Evolutionary conservation across 768 basidiomycete genomes (phyloP).

Genomic region (Termitomyces sp.): DNA sequence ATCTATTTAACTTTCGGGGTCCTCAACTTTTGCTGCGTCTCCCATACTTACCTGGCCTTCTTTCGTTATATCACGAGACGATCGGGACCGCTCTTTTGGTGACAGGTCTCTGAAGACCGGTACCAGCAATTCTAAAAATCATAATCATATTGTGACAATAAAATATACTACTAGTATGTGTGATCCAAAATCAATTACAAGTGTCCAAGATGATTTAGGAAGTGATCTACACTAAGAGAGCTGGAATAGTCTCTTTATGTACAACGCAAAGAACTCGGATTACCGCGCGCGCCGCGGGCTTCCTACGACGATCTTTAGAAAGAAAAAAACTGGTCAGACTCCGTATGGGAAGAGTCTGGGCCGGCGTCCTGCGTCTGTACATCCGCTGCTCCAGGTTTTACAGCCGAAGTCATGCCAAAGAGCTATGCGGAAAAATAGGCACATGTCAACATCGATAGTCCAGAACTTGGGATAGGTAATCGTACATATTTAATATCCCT

Average conservation of each 20-base stretch:
- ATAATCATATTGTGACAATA: not conserved
- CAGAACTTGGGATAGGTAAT: not conserved
- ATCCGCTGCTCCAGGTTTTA: not conserved
- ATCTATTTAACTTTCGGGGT: no score
- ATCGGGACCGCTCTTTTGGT: no score
- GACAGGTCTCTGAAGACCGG: no score
- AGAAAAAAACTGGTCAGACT: not conserved
- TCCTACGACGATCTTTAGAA: not conserved
- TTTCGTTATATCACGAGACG: no score
- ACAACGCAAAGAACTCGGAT: not conserved
- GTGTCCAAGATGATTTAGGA: not conserved
- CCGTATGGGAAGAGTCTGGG: not conserved
- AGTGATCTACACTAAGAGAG: not conserved
- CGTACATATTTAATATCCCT: constrained; percentile 61
- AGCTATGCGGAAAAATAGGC: constrained; percentile 17
- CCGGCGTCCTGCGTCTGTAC: not conserved
- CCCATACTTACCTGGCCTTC: no score
- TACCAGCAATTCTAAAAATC: no score
- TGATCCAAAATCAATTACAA: no score
- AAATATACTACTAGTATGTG: not conserved
- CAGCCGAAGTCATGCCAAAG: constrained; percentile 28
- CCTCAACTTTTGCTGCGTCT: no score
- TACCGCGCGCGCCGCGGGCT: not conserved
- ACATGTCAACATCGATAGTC: not conserved
- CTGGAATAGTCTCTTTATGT: not conserved